Conservation (phyloP, 2,329 filamentous ascomycete genomes). For the Neophaeococcomyces mojaviensis region DNA sequence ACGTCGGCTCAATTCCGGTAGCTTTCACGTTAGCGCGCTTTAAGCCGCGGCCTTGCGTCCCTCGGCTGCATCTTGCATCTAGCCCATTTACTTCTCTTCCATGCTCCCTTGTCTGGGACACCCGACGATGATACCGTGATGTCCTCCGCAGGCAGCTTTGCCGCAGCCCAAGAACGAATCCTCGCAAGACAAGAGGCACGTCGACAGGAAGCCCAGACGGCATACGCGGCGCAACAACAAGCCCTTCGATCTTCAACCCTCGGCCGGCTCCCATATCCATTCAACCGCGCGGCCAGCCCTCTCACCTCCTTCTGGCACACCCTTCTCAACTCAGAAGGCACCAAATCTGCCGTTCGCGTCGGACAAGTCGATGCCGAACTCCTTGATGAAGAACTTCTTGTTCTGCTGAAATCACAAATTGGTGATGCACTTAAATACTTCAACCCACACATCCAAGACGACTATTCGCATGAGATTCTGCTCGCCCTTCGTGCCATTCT, state of each 20-base stretch:
- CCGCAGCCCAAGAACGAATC: slow-evolving; percentile 81
- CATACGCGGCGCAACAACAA: slow-evolving; percentile 40
- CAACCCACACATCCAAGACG: slow-evolving; percentile 67
- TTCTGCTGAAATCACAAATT: slow-evolving; percentile 77
- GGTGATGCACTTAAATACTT: slow-evolving; percentile 84
- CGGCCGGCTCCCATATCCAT: slow-evolving; percentile 34
- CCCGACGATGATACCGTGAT: slow-evolving; percentile 28
- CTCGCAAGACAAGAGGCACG: slow-evolving; percentile 70
- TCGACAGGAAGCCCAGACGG: slow-evolving; percentile 57
- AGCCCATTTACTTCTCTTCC: neutral
- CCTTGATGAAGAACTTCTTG: slow-evolving; percentile 83
- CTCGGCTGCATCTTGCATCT: slow-evolving; percentile 5
- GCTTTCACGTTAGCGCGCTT: neutral
- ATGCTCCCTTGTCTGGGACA: neutral
- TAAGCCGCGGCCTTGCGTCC: neutral
- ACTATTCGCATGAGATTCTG: slow-evolving; percentile 80
- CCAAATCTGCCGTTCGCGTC: slow-evolving; percentile 79
- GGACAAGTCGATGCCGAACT: slow-evolving; percentile 94
- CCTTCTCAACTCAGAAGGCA: slow-evolving; percentile 67
- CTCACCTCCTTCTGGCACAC: slow-evolving; percentile 57
- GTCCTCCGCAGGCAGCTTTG: slow-evolving; percentile 60
- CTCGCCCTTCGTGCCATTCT: slow-evolving; percentile 68
- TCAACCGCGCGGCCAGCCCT: slow-evolving; percentile 29
- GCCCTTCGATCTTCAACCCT: slow-evolving; percentile 36
- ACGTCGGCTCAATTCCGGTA: neutral